Evolutionary conservation across 257 asterid species (phyloP).

Genomic region (Marsdenia floribunda): DNA sequence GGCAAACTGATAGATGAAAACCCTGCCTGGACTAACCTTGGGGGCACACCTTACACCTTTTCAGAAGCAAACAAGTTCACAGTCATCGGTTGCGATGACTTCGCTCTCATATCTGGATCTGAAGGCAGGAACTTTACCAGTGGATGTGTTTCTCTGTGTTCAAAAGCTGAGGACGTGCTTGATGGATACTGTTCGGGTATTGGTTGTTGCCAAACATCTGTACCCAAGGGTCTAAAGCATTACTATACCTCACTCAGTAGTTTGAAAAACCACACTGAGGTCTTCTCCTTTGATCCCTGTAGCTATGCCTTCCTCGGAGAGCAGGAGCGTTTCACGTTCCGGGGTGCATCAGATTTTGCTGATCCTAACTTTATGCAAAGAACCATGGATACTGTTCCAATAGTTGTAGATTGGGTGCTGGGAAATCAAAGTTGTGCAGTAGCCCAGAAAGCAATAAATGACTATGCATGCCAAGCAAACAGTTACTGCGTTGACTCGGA

Average conservation of each 20-base stretch:
- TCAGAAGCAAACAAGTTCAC: constrained; percentile 48
- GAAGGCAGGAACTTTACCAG: constrained; percentile 27
- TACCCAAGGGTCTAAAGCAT: constrained; percentile 41
- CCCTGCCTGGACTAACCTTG: constrained; percentile 27
- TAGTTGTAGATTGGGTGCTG: constrained; percentile 65
- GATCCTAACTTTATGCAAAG: constrained; percentile 40
- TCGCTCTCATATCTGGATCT: constrained; percentile 27
- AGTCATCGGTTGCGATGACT: constrained; percentile 63
- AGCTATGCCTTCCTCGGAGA: constrained; percentile 73
- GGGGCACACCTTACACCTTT: constrained; percentile 38
- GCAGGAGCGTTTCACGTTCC: constrained; percentile 31
- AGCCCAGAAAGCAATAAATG: constrained; percentile 11
- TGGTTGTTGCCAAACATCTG: constrained; percentile 72
- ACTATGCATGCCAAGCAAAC: constrained; percentile 41
- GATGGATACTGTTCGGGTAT: constrained; percentile 50
- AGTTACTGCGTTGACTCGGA: constrained; percentile 48
- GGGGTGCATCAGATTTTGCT: constrained; percentile 47
- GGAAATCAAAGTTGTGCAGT: constrained; percentile 47
- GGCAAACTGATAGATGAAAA: constrained; percentile 15
- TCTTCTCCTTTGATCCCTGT: constrained; percentile 45
- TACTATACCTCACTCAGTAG: constrained; percentile 8
- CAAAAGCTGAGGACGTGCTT: constrained; percentile 28
- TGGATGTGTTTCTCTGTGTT: constrained; percentile 53
- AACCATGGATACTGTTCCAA: constrained; percentile 28
- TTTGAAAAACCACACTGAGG: constrained; percentile 26